phyloP scores from a whole-genome alignment of 2,329 filamentous ascomycete species.

The Pseudogymnoascus sp. region DNA sequence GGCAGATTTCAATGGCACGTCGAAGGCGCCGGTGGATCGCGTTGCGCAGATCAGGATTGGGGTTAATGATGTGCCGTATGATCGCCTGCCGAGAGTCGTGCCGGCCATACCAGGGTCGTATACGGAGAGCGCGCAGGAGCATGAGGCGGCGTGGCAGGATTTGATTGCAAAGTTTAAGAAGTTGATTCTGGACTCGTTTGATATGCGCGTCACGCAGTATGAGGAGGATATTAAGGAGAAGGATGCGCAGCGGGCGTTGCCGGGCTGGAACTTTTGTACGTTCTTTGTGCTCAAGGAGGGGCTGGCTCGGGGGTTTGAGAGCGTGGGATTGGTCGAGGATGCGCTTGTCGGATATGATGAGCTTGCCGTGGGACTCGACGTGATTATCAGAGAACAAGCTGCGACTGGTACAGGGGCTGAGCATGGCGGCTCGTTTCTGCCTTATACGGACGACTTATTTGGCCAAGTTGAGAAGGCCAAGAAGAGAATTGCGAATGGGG shows the following conservation, averaged over 20 bases:
- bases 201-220: slow-evolving; percentile 83
- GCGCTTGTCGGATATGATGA: slow-evolving; percentile 93
- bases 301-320: slow-evolving; percentile 87
- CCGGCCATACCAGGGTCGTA: slow-evolving; percentile 58
- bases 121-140: slow-evolving; percentile 66
- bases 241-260: slow-evolving; percentile 75
- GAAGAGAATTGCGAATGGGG: slow-evolving; percentile 31
- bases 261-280: slow-evolving; percentile 98
- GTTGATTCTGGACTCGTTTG: slow-evolving; percentile 82
- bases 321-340: slow-evolving; percentile 91
- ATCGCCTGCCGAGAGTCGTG: slow-evolving; percentile 54
- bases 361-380: slow-evolving; percentile 78
- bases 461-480: slow-evolving; percentile 48
- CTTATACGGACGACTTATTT: slow-evolving; percentile 67
- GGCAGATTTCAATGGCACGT: slow-evolving; percentile 77
- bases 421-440: slow-evolving; percentile 65
- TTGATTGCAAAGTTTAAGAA: slow-evolving; percentile 80
- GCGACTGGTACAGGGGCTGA: slow-evolving; percentile 51
- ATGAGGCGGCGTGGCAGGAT: slow-evolving; percentile 75
- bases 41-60: slow-evolving; percentile 79
- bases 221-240: slow-evolving; percentile 96
- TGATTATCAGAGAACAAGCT: slow-evolving; percentile 68
- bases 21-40: slow-evolving; percentile 66
- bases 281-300: slow-evolving; percentile 98
- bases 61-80: slow-evolving; percentile 61